Base-by-base conservation (phyloP, 139 green algal species). In the Chlamydomonas urium region DNA sequence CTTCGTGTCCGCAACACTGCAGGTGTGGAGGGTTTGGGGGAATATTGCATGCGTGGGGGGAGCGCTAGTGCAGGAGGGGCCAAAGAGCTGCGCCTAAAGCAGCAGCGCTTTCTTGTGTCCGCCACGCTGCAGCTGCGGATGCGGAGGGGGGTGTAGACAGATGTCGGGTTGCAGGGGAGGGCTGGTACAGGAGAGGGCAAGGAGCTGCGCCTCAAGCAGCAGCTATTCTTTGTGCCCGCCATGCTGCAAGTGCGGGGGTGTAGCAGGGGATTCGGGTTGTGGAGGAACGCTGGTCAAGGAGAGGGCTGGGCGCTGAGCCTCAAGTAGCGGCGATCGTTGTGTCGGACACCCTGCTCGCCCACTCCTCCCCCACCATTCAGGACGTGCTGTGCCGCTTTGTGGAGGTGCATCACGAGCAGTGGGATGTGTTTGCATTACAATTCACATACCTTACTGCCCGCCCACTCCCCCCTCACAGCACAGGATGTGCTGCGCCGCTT, bases 201-300 rank as follows among this genome's bases (percentile, higher is more conserved):
- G 80, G 92, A 97, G 90, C 86, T 99, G 79, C 89, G 95, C 38
- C 88, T 99, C 29, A 98, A 98, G 83, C 95, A 99, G 87, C 96
- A 99, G 88, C 90, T 96, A 87, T 99, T 99, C 86, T 98, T 99
- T 75, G 91, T 97, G 50, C 92, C 79, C 19, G 93, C 94, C 50
- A 97, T 94, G 8, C 86, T 98, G 58, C 94, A 97, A 88, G 90
- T 89, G 23, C 23, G 53, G 10, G 42, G 10, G 42, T 8, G 19
- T n/a, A 5, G 53, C 10, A 17, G 53, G 42, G 17, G 10, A n/a
- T 17, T 53, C 17, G 42, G 10, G 42, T 53, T 10, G 10, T 10
- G 10, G 42, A n/a, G n/a, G n/a, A n/a, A n/a, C n/a, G n/a, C n/a
- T n/a, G n/a, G n/a, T n/a, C n/a, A n/a, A n/a, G n/a, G n/a, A n/a